Conservation (phyloP, 1,139 yeast species). For the Tardiomyces depauwii region DNA sequence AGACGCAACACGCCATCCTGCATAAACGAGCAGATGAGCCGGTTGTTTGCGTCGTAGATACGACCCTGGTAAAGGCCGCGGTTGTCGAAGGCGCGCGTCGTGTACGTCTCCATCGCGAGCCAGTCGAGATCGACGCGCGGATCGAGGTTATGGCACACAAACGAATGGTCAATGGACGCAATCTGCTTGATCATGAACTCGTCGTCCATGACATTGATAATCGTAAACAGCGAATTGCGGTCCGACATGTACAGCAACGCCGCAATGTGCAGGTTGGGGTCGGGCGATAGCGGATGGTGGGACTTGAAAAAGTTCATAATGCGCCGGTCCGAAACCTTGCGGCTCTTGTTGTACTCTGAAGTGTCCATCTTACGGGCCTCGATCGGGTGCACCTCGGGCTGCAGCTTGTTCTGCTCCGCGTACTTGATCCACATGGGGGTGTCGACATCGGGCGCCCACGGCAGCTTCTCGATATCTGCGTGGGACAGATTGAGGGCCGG, state of each 20-base stretch:
- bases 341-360: constrained; percentile 10
- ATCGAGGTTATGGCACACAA: constrained; percentile 20
- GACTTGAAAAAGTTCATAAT: constrained; percentile 21
- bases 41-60: constrained; percentile 15
- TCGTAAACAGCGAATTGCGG: constrained; percentile 24
- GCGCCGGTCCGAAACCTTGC: constrained; percentile 13
- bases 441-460: constrained; percentile 21
- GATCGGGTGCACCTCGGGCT: constrained; percentile 19
- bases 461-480: constrained; percentile 10
- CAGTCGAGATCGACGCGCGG: constrained; percentile 19
- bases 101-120: constrained; percentile 24
- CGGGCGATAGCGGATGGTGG: constrained; percentile 12
- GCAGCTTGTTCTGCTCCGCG: constrained; percentile 8
- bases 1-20: constrained; percentile 25
- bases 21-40: constrained; percentile 22
- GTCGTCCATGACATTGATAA: constrained; percentile 19
- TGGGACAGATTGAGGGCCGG: constrained; percentile 8
- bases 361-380: constrained; percentile 22
- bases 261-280: constrained; percentile 21
- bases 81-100: constrained; percentile 20
- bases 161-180: constrained; percentile 25
- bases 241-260: constrained; percentile 24
- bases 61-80: constrained; percentile 25
- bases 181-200: constrained; percentile 13
- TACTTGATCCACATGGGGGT: constrained; percentile 15